Evolutionary conservation across 148 eudicot genomes (phyloP).

Genomic region (Chenopodium berlandieri): DNA sequence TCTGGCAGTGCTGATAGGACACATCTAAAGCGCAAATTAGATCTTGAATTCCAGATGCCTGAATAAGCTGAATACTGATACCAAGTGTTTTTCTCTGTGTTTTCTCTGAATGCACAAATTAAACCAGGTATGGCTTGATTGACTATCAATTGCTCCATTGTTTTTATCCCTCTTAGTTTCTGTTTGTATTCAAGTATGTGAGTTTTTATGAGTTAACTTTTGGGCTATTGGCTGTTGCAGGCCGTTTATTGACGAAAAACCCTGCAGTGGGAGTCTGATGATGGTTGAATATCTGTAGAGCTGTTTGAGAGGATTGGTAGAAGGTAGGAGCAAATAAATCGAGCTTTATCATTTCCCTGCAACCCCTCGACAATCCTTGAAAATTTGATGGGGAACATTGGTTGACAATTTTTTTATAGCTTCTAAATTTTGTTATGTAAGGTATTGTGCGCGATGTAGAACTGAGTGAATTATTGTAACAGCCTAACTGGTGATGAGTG

Average conservation of each 20-base stretch:
- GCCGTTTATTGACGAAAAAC: too few species aligned
- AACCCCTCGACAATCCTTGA: background rate
- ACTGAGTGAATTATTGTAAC: background rate
- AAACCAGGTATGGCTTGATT: background rate
- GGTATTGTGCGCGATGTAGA: background rate
- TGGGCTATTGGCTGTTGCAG: background rate
- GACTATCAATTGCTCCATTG: background rate
- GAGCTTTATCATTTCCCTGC: background rate
- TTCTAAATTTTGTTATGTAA: background rate
- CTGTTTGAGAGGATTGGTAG: background rate
- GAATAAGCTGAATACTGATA: conserved; percentile 39
- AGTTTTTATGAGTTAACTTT: background rate
- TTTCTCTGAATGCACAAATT: background rate
- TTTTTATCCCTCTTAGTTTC: too few species aligned
- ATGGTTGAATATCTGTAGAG: background rate
- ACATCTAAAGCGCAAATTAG: conserved; percentile 86
- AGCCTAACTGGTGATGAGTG: background rate
- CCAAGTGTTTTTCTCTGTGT: background rate
- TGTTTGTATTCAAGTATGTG: background rate
- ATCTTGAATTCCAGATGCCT: conserved; percentile 83
- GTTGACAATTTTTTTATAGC: background rate
- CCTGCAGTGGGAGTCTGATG: background rate
- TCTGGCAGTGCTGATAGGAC: conserved; percentile 85
- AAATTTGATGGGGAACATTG: background rate
- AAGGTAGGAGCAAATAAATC: background rate